These are phyloP conservation scores for Sarcodon aspratus DNA, from an alignment of 768 basidiomycete species.

Conservation along the genomic window DNA sequence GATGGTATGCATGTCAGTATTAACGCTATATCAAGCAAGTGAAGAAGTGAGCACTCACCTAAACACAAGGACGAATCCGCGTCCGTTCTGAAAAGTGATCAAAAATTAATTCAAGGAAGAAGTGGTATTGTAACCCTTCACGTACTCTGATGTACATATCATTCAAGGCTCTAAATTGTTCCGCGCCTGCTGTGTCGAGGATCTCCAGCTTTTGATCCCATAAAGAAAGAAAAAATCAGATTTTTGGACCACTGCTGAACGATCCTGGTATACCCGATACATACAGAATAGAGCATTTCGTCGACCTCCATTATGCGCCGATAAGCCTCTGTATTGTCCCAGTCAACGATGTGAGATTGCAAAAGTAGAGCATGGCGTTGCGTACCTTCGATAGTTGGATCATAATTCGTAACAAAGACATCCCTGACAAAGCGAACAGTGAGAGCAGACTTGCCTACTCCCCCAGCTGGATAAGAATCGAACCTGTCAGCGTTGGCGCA, in stretches of 20 bases:
- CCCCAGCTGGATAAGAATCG: slow-evolving; percentile 45
- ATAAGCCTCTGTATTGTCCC: slow-evolving; percentile 48
- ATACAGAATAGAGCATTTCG: slow-evolving; percentile 48
- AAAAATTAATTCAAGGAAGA: neutral
- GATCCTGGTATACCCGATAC: slow-evolving; percentile 13
- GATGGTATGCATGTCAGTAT: neutral
- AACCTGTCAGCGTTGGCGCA: slow-evolving; percentile 1
- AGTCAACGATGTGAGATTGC: slow-evolving; percentile 1
- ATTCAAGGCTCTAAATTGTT: slow-evolving; percentile 73
- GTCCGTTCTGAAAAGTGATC: slow-evolving; percentile 36
- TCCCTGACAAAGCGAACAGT: slow-evolving; percentile 71
- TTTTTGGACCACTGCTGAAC: slow-evolving; percentile 1
- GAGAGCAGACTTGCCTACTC: slow-evolving; percentile 81
- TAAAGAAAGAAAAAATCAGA: neutral
- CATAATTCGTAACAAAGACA: slow-evolving; percentile 65
- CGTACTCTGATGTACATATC: slow-evolving; percentile 74
- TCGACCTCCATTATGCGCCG: slow-evolving; percentile 55
- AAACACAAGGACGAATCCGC: slow-evolving; percentile 78
- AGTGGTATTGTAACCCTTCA: neutral
- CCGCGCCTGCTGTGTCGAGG: slow-evolving; percentile 77
- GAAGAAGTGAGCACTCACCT: slow-evolving; percentile 31
- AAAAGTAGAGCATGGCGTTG: neutral
- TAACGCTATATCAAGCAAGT: neutral
- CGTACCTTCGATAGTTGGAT: slow-evolving; percentile 78
- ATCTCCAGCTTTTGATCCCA: slow-evolving; percentile 50